Base-by-base conservation (phyloP, 1,284 basidiomycete genomes). In the Irpex sp. region DNA sequence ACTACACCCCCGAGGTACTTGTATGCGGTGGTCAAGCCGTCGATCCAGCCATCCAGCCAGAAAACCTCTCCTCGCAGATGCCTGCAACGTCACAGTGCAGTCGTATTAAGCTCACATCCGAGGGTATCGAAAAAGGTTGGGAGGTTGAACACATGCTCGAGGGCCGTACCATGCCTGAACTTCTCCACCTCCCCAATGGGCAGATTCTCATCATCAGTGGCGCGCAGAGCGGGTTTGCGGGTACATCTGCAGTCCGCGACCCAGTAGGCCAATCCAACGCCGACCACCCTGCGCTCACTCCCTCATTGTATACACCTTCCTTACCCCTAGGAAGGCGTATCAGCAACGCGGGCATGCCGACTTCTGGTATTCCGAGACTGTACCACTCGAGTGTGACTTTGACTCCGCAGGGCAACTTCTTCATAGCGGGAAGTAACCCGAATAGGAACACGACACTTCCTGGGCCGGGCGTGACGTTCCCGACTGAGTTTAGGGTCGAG, bases 141-240 rank as follows among this genome's bases (percentile, higher is more conserved):
- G 64, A 67, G 15, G 70, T 72, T 37, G 71, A 71, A 56, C 68
- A 70, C 58, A 72, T 72, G 71, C 66, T 70, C 44, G 71, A 71
- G 60, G 54, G 31, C 1, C 70, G 82, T 15, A 77, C 79, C 26
- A 84, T 85, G 82, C 78, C 78, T 2, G 80, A 82, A 68, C 74
- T 81, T 57, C 67, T 87, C 19, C 76, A 85, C 34, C 72, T 85
- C 26, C 85, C 85, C 1, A 82, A 82, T 65, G 85, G 84, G 1
- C 76, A 81, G 66, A 70, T 84, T 6, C 69, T 85, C 44, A 79
- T 85, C 64, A 74, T 78, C 55, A 84, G 83, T 68, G 84, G 81
- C 31, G 82, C 72, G 1, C 61, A 69, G 21, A 76, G 75, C 1
- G 83, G 83, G n/a, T 78, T 79, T 67, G 82, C 82, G 6, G 83